Evolutionary conservation across 164 flowering plant species (phyloP).

Genomic region (Stephania yunnanensis): DNA sequence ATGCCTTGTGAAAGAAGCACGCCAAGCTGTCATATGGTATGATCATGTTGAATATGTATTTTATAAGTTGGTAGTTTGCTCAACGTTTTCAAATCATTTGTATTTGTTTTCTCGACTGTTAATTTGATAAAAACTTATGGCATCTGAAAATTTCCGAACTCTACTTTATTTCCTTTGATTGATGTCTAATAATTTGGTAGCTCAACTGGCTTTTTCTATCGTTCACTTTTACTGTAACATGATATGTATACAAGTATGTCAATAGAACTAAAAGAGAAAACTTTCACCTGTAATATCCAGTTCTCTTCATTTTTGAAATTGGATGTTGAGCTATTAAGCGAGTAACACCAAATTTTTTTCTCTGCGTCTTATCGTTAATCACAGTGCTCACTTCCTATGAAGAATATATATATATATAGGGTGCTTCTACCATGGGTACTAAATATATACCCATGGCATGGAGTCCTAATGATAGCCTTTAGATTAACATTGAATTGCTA

Average conservation of each 20-base stretch:
- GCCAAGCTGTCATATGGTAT: constrained; percentile 42
- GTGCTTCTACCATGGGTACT: no score
- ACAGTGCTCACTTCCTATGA: no score
- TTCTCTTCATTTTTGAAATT: background rate
- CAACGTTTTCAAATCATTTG: background rate
- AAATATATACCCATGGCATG: no score
- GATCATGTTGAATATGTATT: constrained; percentile 6
- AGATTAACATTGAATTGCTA: no score
- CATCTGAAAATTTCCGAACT: background rate
- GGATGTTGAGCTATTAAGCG: background rate
- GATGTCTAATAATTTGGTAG: background rate
- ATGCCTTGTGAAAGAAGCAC: constrained; percentile 31
- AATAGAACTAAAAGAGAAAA: background rate
- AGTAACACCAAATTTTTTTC: no score
- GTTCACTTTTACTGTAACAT: background rate
- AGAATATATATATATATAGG: no score
- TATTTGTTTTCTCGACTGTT: background rate
- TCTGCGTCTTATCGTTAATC: no score
- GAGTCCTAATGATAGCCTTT: no score
- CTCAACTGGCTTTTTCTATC: background rate
- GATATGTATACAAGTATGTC: background rate
- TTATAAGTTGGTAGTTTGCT: background rate
- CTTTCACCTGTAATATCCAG: background rate
- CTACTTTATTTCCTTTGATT: background rate
- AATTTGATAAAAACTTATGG: background rate